Conservation (phyloP, 106 monocot species). For the Platanthera guangdongensis region DNA sequence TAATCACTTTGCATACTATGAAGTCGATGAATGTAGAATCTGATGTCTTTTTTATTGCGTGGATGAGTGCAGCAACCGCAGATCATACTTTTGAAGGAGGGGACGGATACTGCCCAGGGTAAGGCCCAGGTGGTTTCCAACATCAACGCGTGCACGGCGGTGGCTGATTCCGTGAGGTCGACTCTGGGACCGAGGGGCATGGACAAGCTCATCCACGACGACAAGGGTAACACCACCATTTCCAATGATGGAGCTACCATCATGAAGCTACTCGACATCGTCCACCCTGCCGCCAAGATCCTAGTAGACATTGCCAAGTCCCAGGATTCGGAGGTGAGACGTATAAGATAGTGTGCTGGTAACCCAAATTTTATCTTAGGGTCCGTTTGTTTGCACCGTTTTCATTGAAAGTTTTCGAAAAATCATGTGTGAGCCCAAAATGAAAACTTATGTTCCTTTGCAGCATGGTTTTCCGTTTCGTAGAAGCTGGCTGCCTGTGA, state of each 20-base stretch:
- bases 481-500: no score
- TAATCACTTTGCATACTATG: neutral
- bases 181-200: conserved; percentile 93
- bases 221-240: conserved; percentile 92
- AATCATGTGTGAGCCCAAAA: no score
- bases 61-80: conserved; percentile 71
- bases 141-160: conserved; percentile 92
- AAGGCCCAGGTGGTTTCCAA: conserved; percentile 94
- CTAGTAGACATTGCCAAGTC: conserved; percentile 95
- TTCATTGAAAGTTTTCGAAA: no score
- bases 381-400: no score
- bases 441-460: no score
- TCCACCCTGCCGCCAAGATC: conserved; percentile 95
- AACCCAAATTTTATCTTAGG: no score
- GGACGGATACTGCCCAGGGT: conserved; percentile 94
- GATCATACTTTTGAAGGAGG: conserved; percentile 96
- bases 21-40: neutral
- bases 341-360: neutral
- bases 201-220: conserved; percentile 99
- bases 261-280: conserved; percentile 92
- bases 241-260: conserved; percentile 99
- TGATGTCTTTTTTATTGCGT: neutral
- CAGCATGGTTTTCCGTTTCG: no score
- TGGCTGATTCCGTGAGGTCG: conserved; percentile 76
- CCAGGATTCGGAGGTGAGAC: conserved; percentile 84